Percentiles rank a stretch among this genome's conserved stretches.
These are phyloP conservation scores for Rhizodiscina lignyota DNA, from an alignment of 495 filamentous ascomycete genomes.

Conservation along the genomic window DNA sequence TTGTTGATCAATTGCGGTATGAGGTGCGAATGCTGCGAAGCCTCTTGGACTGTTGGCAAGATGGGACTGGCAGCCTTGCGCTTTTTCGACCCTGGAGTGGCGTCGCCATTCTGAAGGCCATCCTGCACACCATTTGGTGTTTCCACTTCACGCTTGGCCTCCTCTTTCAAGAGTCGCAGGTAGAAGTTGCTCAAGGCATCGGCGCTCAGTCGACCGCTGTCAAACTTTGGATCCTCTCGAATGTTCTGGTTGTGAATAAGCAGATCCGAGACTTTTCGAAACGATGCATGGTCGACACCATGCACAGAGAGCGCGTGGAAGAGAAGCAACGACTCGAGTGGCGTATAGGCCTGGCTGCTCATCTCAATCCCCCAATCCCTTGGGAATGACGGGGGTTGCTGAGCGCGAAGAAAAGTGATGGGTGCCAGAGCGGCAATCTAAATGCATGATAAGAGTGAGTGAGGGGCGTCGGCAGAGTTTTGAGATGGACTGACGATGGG, in stretches of 20 bases:
- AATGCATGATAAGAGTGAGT: no score
- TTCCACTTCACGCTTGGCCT: slow-evolving; percentile 28
- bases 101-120: slow-evolving; percentile 16
- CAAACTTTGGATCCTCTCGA: slow-evolving; percentile 47
- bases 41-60: slow-evolving; percentile 44
- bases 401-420: no score
- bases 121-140: slow-evolving; percentile 1
- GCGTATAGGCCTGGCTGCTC: no score
- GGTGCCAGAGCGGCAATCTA: no score
- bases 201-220: slow-evolving; percentile 55
- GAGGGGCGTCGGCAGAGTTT: no score
- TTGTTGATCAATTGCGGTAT: slow-evolving; percentile 52
- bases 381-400: no score
- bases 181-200: slow-evolving; percentile 68
- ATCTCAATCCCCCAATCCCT: no score
- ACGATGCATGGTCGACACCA: slow-evolving; percentile 46
- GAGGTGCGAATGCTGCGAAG: slow-evolving; percentile 42
- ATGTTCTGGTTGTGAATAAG: slow-evolving; percentile 56
- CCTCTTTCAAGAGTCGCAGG: slow-evolving; percentile 57
- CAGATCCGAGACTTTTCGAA: slow-evolving; percentile 53
- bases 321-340: slow-evolving; percentile 75
- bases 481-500: no score
- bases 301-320: slow-evolving; percentile 65
- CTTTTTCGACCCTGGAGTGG: slow-evolving; percentile 37
- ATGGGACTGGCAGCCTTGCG: slow-evolving; percentile 54